These are phyloP conservation scores for Dryas integrifolia DNA, from an alignment of 331 rosid species.

Conservation along the genomic window DNA sequence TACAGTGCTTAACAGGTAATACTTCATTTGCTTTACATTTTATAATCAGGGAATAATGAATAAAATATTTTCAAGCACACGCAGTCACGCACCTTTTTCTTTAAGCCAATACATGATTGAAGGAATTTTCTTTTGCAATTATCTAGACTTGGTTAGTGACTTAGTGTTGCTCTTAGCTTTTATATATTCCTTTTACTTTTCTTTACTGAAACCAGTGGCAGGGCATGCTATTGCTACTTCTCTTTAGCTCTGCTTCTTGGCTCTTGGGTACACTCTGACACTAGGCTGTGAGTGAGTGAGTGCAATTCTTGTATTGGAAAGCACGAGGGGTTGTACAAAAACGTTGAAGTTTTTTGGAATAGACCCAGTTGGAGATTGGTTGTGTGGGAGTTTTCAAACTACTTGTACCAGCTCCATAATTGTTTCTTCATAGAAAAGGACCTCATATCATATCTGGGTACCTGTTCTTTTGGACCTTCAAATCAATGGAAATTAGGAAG, in stretches of 20 bases:
- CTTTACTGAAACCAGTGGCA: conserved; percentile 47
- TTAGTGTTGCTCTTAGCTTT: conserved; percentile 33
- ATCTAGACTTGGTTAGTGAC: conserved; percentile 42
- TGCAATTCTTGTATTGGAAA: conserved; percentile 36
- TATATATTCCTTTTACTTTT: conserved; percentile 37
- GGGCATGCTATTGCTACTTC: conserved; percentile 38
- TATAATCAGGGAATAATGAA: conserved; percentile 30
- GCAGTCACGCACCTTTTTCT: conserved; percentile 13
- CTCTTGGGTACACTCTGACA: conserved; percentile 39
- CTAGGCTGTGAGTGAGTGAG: conserved; percentile 40
- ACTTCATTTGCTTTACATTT: conserved; percentile 39
- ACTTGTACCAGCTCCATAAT: conserved; percentile 36
- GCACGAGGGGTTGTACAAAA: conserved; percentile 21
- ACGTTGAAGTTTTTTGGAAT: background rate
- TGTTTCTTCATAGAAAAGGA: background rate
- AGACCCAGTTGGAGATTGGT: conserved; percentile 39
- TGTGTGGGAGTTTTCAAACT: conserved; percentile 40
- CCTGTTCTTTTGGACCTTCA: conserved; percentile 15
- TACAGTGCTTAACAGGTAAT: conserved; percentile 51
- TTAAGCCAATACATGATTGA: conserved; percentile 62
- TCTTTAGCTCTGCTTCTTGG: conserved; percentile 36
- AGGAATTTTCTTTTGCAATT: conserved; percentile 53
- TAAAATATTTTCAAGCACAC: conserved; percentile 18
- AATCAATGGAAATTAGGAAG: conserved; percentile 47
- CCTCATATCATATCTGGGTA: conserved; percentile 18